Evolutionary conservation across 225 moss, liverwort and hornwort genomes (phyloP).

Genomic region (Lunularia cruciata): DNA sequence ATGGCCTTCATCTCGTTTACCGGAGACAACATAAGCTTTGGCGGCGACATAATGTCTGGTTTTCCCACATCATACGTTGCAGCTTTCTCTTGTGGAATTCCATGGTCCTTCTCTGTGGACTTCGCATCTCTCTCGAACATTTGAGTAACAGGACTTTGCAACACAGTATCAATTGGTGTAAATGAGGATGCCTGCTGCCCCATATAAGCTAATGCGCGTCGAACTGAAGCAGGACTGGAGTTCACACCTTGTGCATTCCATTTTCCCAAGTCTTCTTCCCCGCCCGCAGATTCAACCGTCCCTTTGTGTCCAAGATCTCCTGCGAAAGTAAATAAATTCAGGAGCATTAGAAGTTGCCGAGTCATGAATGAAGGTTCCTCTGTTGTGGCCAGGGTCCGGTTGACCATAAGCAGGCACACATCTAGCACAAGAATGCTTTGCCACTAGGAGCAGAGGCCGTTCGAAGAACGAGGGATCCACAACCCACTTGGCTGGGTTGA

Average conservation of each 20-base stretch:
- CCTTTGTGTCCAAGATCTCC: slow-evolving; percentile 10
- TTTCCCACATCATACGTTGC: neutral
- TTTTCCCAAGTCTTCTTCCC: slow-evolving; percentile 18
- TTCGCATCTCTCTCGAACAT: slow-evolving; percentile 24
- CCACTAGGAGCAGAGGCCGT: neutral
- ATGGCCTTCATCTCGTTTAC: neutral
- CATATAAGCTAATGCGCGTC: slow-evolving; percentile 31
- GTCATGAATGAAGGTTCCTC: too few relatives aligned
- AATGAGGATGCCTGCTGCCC: slow-evolving; percentile 34
- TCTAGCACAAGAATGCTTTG: neutral
- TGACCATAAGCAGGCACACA: neutral
- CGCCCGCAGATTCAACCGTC: slow-evolving; percentile 10
- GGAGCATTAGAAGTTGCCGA: slow-evolving; percentile 9
- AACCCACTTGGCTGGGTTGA: too few relatives aligned
- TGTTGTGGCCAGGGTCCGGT: too few relatives aligned
- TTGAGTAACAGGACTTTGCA: slow-evolving; percentile 38
- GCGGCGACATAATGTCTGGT: neutral
- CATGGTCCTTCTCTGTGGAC: neutral
- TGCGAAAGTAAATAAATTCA: slow-evolving; percentile 7
- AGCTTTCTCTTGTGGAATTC: neutral
- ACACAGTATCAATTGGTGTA: slow-evolving; percentile 27
- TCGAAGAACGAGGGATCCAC: neutral
- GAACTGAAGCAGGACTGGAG: slow-evolving; percentile 26
- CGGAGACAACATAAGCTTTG: slow-evolving; percentile 1
- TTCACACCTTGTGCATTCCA: slow-evolving; percentile 19